Evolutionary conservation across 2,329 filamentous ascomycete species (phyloP).

Genomic region (Acrocalymma vagum): DNA sequence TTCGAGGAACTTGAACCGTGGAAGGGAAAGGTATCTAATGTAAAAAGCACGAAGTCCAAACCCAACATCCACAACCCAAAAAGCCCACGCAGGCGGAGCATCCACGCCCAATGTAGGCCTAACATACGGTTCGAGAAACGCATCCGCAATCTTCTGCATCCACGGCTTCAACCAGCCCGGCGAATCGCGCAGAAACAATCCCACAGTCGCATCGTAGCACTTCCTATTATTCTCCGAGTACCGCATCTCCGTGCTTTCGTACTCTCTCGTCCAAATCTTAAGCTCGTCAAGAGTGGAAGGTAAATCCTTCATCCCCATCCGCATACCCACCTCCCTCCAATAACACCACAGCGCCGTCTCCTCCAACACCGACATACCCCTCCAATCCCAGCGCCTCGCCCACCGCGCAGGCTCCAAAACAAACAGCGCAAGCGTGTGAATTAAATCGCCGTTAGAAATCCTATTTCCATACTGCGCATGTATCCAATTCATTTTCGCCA

Average conservation of each 20-base stretch:
- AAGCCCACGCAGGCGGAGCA: background rate
- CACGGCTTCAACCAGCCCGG: background rate
- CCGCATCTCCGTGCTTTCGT: background rate
- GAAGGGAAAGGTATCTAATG: slow-evolving; percentile 1
- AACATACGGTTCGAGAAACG: background rate
- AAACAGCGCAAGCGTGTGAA: slow-evolving; percentile 17
- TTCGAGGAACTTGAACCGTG: background rate
- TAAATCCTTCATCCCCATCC: slow-evolving; percentile 15
- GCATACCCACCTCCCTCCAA: slow-evolving; percentile 14
- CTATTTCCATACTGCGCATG: slow-evolving; percentile 14
- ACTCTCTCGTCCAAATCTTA: background rate
- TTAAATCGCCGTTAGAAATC: slow-evolving; percentile 18
- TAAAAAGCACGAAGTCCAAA: background rate
- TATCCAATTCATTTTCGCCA: slow-evolving; percentile 20
- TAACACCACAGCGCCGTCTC: slow-evolving; percentile 16
- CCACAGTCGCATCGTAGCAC: background rate
- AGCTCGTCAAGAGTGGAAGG: slow-evolving; percentile 2
- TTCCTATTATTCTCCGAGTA: slow-evolving; percentile 1
- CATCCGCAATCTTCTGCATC: background rate
- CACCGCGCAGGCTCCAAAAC: slow-evolving; percentile 16
- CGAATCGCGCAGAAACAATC: background rate
- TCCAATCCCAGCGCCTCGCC: slow-evolving; percentile 16
- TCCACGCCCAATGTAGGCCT: background rate
- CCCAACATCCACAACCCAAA: background rate
- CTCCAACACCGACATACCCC: slow-evolving; percentile 9